Percentiles rank a stretch among this genome's conserved stretches.
phyloP scores from a whole-genome alignment of 345 rosid species.

The Adansonia digitata region DNA sequence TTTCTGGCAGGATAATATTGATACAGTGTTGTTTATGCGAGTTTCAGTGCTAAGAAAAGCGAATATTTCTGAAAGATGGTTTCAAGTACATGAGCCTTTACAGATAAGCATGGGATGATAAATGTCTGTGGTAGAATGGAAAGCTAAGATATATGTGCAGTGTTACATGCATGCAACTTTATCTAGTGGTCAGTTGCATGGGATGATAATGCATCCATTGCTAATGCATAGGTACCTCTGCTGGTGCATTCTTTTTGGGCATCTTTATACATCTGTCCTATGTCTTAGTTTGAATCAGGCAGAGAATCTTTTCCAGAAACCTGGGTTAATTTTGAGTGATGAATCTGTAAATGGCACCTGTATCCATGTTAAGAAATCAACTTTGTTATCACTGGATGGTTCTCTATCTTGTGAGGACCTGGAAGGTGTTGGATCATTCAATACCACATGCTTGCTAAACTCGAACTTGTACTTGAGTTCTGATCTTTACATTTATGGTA shows the following conservation, averaged over 20 bases:
- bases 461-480: slow-evolving; percentile 59
- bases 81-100: background rate
- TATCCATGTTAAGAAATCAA: slow-evolving; percentile 15
- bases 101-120: background rate
- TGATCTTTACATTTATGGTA: slow-evolving; percentile 59
- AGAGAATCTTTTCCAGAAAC: slow-evolving; percentile 18
- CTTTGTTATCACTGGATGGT: slow-evolving; percentile 18
- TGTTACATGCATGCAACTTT: background rate
- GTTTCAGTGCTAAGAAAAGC: background rate
- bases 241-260: slow-evolving; percentile 47
- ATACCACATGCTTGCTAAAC: slow-evolving; percentile 76
- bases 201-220: slow-evolving; percentile 33
- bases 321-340: slow-evolving; percentile 26
- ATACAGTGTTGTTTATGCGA: background rate
- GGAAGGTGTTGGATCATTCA: slow-evolving; percentile 80
- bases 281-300: slow-evolving; percentile 33
- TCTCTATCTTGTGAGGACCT: slow-evolving; percentile 63
- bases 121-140: background rate
- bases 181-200: background rate
- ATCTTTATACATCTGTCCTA: slow-evolving; percentile 24
- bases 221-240: slow-evolving; percentile 38
- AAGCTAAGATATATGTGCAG: slow-evolving; percentile 14
- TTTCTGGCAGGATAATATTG: slow-evolving; percentile 3
- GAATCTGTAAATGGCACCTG: slow-evolving; percentile 24
- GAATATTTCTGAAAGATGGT: slow-evolving; percentile 3